phyloP scores from a whole-genome alignment of 495 filamentous ascomycete genomes.

The Aspergillus diversus region DNA sequence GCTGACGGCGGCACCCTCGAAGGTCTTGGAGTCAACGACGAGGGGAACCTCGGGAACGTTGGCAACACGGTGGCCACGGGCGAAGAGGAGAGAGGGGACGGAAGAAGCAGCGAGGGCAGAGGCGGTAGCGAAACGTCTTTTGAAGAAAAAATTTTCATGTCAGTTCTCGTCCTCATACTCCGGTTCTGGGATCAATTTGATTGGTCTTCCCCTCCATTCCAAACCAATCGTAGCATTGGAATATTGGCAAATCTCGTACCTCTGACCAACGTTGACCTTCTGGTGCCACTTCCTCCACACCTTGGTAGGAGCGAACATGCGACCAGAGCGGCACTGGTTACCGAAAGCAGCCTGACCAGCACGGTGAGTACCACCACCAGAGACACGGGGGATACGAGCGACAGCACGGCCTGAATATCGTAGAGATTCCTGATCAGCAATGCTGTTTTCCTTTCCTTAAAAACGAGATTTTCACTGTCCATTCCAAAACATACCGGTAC shows the following conservation, averaged over 20 bases:
- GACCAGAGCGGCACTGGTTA: slow-evolving; percentile 99
- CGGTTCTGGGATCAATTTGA: background rate
- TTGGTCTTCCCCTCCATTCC: background rate
- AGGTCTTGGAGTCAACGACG: slow-evolving; percentile 86
- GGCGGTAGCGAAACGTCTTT: slow-evolving; percentile 91
- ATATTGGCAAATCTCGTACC: slow-evolving; percentile 55
- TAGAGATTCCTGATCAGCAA: slow-evolving; percentile 30
- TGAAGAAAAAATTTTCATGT: slow-evolving; percentile 3
- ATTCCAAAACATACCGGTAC: slow-evolving; percentile 83
- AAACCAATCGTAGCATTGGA: background rate
- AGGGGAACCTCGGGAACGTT: slow-evolving; percentile 95
- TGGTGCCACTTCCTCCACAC: slow-evolving; percentile 99
- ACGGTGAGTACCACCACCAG: slow-evolving; percentile 99
- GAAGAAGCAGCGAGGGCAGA: slow-evolving; percentile 97
- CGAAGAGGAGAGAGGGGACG: slow-evolving; percentile 88
- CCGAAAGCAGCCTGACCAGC: slow-evolving; percentile 99
- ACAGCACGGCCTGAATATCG: slow-evolving; percentile 83
- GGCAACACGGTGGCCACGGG: slow-evolving; percentile 93
- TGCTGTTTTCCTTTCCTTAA: slow-evolving; percentile 6
- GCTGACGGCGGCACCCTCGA: slow-evolving; percentile 72
- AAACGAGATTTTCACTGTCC: slow-evolving; percentile 17
- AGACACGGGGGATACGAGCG: slow-evolving; percentile 99
- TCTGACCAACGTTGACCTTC: slow-evolving; percentile 98
- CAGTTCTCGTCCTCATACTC: background rate
- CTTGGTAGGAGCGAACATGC: slow-evolving; percentile 99